Conservation (phyloP, 768 basidiomycete genomes). For the Kockovaella imperatae region DNA sequence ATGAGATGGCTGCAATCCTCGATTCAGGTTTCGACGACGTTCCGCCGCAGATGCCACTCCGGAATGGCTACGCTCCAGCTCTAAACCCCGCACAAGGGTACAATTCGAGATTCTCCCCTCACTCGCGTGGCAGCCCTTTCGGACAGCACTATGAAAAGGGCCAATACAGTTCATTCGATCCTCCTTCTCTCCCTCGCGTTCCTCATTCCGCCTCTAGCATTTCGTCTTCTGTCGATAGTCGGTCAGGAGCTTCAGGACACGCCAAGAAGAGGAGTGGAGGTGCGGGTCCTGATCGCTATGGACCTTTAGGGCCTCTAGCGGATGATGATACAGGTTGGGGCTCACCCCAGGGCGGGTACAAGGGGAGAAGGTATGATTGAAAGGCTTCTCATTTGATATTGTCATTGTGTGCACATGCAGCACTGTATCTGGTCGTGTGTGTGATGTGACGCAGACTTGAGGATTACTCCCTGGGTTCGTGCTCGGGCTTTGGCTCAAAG, state of each 20-base stretch:
- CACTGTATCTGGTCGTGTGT: no score
- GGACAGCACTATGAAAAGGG: conserved; percentile 1
- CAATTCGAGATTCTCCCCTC: conserved; percentile 14
- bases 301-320: conserved; percentile 36
- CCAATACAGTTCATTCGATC: neutral
- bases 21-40: conserved; percentile 79
- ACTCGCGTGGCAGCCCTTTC: conserved; percentile 2
- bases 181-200: conserved; percentile 8
- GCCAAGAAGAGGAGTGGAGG: conserved; percentile 43
- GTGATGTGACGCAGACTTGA: no score
- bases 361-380: conserved; percentile 12
- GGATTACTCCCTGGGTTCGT: no score
- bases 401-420: no score
- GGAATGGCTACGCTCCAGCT: conserved; percentile 9
- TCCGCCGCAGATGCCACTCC: neutral
- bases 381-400: no score
- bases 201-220: no score
- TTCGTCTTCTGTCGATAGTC: conserved; percentile 25
- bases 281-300: conserved; percentile 23
- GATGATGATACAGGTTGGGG: conserved; percentile 35
- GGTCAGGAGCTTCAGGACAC: conserved; percentile 30
- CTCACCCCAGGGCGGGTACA: conserved; percentile 1
- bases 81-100: conserved; percentile 17
- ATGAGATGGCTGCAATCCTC: conserved; percentile 85
- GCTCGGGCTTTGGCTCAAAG: no score